Percentiles rank a stretch among this genome's conserved stretches.
phyloP scores from a whole-genome alignment of 1,139 yeast genomes.

The Yamadazyma aaseri region DNA sequence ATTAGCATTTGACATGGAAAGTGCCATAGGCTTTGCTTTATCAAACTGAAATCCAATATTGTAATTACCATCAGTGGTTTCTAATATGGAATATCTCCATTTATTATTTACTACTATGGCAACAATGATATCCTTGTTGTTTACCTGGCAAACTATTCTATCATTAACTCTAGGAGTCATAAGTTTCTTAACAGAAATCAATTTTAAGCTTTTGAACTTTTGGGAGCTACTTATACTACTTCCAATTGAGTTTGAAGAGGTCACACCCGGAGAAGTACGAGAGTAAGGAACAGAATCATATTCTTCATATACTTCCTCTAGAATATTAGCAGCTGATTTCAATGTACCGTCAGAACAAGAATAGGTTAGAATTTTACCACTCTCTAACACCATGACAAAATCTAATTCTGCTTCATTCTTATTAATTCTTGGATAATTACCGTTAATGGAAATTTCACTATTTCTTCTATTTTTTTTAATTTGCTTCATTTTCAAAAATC shows the following conservation, averaged over 20 bases:
- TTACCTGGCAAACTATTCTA: conserved; percentile 58
- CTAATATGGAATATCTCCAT: conserved; percentile 59
- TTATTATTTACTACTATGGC: conserved; percentile 64
- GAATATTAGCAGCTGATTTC: conserved; percentile 22
- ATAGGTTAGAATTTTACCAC: conserved; percentile 48
- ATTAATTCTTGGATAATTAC: conserved; percentile 30
- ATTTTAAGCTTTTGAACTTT: conserved; percentile 14
- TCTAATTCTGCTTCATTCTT: conserved; percentile 26
- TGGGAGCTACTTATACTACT: background rate
- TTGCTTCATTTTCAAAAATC: conserved; percentile 47
- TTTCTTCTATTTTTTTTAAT: conserved; percentile 27
- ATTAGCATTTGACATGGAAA: conserved; percentile 10
- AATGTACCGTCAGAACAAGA: conserved; percentile 49
- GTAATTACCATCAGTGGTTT: conserved; percentile 47
- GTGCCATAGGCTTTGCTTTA: background rate
- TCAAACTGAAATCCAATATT: conserved; percentile 24
- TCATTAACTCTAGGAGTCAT: conserved; percentile 75
- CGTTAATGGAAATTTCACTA: conserved; percentile 34
- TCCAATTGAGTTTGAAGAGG: background rate
- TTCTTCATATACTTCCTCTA: conserved; percentile 23
- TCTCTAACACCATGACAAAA: conserved; percentile 32
- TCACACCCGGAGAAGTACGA: background rate
- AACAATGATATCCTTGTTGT: conserved; percentile 53
- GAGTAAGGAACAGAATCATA: conserved; percentile 6
- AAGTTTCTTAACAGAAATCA: conserved; percentile 54